Conservation (phyloP, 495 filamentous ascomycete species). For the Trypethelium eluteriae region DNA sequence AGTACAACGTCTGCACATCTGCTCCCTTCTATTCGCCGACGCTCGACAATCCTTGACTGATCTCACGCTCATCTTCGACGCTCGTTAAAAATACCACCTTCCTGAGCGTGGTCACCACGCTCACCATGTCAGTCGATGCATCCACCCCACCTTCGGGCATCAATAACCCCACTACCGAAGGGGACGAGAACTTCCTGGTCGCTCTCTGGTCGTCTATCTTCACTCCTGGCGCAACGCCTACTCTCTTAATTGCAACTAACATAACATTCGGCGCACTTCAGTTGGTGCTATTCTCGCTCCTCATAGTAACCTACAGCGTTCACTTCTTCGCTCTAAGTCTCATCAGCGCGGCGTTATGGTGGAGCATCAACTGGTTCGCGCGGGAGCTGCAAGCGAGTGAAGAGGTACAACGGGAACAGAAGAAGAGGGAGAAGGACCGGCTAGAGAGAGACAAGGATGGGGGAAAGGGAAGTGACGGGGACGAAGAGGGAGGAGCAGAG, state of each 20-base stretch:
- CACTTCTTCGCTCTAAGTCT: constrained; percentile 79
- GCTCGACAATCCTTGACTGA: too few species aligned
- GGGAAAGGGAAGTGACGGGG: constrained; percentile 29
- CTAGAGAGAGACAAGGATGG: constrained; percentile 32
- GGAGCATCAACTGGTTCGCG: constrained; percentile 94
- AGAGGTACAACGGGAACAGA: constrained; percentile 47
- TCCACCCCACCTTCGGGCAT: background rate
- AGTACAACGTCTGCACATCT: too few species aligned
- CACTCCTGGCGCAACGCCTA: constrained; percentile 78
- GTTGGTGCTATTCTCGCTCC: constrained; percentile 62
- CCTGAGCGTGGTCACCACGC: background rate
- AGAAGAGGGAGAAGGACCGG: constrained; percentile 30
- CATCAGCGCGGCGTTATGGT: constrained; percentile 78
- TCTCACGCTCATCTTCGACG: too few species aligned
- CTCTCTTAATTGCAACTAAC: constrained; percentile 85
- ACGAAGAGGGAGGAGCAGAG: constrained; percentile 33
- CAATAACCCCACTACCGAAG: background rate
- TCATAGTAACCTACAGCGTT: constrained; percentile 73
- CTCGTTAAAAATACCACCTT: background rate
- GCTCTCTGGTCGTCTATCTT: constrained; percentile 89
- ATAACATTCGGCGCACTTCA: constrained; percentile 80
- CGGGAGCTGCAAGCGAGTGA: constrained; percentile 62
- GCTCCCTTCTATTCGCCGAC: too few species aligned
- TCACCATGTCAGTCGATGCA: background rate
- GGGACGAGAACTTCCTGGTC: constrained; percentile 61